Evolutionary conservation across 331 rosid genomes (phyloP).

Genomic region (Cydonia oblonga): DNA sequence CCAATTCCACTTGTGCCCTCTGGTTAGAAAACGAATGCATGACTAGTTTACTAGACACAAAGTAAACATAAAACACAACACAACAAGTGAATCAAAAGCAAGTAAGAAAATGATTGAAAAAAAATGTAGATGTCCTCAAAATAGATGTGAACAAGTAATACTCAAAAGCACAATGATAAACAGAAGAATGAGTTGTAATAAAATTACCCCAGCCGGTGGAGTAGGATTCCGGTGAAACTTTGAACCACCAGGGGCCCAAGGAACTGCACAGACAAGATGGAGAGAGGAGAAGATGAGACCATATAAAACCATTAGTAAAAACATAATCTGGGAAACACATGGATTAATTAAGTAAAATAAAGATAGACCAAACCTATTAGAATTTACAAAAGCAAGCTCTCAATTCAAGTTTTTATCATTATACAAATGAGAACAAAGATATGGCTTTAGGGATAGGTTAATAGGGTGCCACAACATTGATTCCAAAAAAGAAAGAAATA

Average conservation of each 20-base stretch:
- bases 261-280: constrained; percentile 41
- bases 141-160: background rate
- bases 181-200: background rate
- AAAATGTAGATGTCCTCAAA: background rate
- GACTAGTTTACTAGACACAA: background rate
- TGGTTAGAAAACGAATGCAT: background rate
- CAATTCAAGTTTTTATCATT: background rate
- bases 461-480: background rate
- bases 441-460: background rate
- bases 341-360: background rate
- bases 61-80: background rate
- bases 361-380: background rate
- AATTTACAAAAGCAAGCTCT: background rate
- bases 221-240: constrained; percentile 86
- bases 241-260: constrained; percentile 99
- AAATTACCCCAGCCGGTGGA: constrained; percentile 87
- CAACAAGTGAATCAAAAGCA: background rate
- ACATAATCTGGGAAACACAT: background rate
- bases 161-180: background rate
- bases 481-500: background rate
- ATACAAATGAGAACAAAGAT: background rate
- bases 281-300: background rate
- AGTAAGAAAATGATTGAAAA: background rate
- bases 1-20: background rate
- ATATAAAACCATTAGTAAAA: background rate